These are phyloP conservation scores for Coemansia sp. DNA, from an alignment of 192 early-diverging fungal species.

Conservation along the genomic window DNA sequence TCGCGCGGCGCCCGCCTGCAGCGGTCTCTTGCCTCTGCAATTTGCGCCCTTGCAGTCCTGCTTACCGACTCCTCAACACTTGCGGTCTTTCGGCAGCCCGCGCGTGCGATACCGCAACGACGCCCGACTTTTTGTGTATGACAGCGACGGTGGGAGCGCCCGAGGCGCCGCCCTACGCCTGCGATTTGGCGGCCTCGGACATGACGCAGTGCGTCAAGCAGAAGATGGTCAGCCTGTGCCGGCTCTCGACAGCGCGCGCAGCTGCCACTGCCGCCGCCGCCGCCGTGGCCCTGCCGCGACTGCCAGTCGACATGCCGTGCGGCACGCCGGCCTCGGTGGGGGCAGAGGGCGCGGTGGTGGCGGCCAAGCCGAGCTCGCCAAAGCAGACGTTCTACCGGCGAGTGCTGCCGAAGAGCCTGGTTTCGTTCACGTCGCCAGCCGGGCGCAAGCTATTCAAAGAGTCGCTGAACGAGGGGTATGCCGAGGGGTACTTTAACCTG, in stretches of 20 bases:
- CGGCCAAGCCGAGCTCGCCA: not conserved
- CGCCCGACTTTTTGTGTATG: not conserved
- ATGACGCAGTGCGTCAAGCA: slow-evolving; percentile 9
- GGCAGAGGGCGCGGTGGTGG: not conserved
- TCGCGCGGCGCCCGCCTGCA: no score
- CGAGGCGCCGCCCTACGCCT: not conserved
- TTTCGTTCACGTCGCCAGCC: slow-evolving; percentile 71
- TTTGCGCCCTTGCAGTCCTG: no score
- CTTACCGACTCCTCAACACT: no score
- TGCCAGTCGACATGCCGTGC: not conserved
- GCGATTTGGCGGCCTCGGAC: not conserved
- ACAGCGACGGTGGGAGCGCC: not conserved
- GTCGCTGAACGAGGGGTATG: slow-evolving; percentile 64
- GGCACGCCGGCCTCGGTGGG: no score
- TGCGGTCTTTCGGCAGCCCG: not conserved
- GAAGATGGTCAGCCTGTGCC: slow-evolving; percentile 24
- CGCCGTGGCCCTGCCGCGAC: not conserved
- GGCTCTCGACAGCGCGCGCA: slow-evolving; percentile 1
- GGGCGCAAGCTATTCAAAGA: slow-evolving; percentile 78
- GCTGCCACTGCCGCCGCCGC: not conserved
- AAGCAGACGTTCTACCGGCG: slow-evolving; percentile 59
- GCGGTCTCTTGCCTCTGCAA: no score
- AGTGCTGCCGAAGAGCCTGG: slow-evolving; percentile 57
- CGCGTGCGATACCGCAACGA: not conserved
- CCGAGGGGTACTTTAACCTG: slow-evolving; percentile 82